Evolutionary conservation across 1,139 yeast species (phyloP).

Genomic region (Kodamaea suecica): DNA sequence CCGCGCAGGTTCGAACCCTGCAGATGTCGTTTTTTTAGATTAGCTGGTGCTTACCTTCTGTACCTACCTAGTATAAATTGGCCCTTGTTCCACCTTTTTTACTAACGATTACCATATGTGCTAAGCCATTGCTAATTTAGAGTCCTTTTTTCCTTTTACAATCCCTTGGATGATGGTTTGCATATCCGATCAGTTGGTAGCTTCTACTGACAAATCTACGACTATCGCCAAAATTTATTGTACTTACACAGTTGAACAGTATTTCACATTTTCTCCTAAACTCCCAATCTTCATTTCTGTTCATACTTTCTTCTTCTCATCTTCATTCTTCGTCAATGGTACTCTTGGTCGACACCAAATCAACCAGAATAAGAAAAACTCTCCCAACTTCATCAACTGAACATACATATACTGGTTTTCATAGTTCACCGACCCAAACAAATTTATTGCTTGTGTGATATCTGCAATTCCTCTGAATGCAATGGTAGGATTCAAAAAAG

Average conservation of each 20-base stretch:
- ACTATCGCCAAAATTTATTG: no score
- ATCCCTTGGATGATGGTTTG: no score
- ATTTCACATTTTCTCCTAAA: no score
- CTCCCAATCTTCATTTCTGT: no score
- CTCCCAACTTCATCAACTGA: constrained; percentile 8
- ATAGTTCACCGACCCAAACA: constrained; percentile 5
- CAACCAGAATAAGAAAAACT: constrained; percentile 13
- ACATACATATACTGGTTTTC: constrained; percentile 4
- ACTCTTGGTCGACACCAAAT: constrained; percentile 12
- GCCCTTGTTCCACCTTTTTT: no score
- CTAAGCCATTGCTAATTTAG: no score
- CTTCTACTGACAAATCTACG: no score
- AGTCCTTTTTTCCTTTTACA: no score
- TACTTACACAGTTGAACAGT: no score
- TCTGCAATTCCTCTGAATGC: constrained; percentile 13
- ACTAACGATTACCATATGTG: no score
- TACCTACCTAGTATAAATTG: no score
- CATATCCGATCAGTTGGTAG: no score
- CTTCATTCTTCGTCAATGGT: constrained; percentile 1
- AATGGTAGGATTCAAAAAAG: constrained; percentile 8
- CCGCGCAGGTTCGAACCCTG: constrained; percentile 38
- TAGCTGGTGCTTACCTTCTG: background rate
- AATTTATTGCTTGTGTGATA: constrained; percentile 12
- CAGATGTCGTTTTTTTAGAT: constrained; percentile 28
- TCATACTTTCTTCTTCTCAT: constrained; percentile 3